Percentiles rank a stretch among this genome's conserved stretches.
phyloP scores from a whole-genome alignment of 129 eudicot species.

The Deinandra increscens region DNA sequence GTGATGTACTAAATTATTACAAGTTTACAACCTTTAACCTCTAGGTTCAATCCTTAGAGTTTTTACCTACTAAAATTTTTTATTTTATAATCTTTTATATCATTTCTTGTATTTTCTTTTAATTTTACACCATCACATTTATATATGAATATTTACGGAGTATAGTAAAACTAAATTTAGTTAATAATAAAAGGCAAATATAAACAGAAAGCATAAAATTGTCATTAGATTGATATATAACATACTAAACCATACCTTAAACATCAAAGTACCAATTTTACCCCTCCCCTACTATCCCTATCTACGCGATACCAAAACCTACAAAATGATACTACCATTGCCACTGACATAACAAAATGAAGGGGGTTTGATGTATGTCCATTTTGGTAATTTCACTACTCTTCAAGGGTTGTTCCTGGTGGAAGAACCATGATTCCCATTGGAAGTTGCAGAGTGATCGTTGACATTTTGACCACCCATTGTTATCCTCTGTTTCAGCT shows the following conservation, averaged over 20 bases:
- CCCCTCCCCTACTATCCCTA: constrained; percentile 28
- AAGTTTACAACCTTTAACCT: too few species aligned
- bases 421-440: constrained; percentile 29
- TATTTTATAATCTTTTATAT: too few species aligned
- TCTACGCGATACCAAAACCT: constrained; percentile 23
- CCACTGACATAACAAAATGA: constrained; percentile 21
- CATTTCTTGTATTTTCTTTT: too few species aligned
- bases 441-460: constrained; percentile 35
- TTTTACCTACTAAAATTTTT: too few species aligned
- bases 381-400: constrained; percentile 23
- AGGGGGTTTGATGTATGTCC: constrained; percentile 24
- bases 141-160: too few species aligned
- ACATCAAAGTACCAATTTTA: constrained; percentile 27
- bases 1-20: too few species aligned
- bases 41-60: too few species aligned
- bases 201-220: background rate
- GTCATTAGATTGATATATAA: constrained; percentile 15
- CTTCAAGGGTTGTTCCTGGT: constrained; percentile 43
- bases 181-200: too few species aligned
- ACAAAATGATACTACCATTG: constrained; percentile 17
- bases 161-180: too few species aligned
- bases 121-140: too few species aligned
- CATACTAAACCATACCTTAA: constrained; percentile 21
- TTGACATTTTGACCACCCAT: constrained; percentile 45
- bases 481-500: constrained; percentile 68